These are phyloP conservation scores for Backusella macrospora DNA, from an alignment of 192 early-diverging fungal species.

Conservation along the genomic window DNA sequence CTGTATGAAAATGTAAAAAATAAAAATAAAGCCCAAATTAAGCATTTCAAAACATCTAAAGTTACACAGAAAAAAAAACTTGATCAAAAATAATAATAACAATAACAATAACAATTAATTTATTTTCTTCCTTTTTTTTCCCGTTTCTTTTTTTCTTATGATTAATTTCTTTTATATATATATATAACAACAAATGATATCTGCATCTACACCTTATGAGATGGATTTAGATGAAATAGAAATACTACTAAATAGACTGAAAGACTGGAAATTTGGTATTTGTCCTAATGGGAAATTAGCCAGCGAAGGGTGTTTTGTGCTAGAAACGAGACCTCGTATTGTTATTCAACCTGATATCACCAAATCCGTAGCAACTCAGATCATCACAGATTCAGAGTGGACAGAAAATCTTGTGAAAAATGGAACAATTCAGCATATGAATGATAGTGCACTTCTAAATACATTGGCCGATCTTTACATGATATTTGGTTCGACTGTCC, in stretches of 20 bases:
- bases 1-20: neutral
- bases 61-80: neutral
- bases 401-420: neutral
- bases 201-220: neutral
- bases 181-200: conserved; percentile 13
- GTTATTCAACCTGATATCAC: neutral
- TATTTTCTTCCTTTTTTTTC: neutral
- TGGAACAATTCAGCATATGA: neutral
- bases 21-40: neutral
- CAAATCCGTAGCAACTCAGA: neutral
- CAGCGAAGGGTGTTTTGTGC: neutral
- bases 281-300: neutral
- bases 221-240: conserved; percentile 1
- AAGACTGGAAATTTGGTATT: conserved; percentile 4
- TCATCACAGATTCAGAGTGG: conserved; percentile 3
- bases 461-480: conserved; percentile 3
- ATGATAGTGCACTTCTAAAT: neutral
- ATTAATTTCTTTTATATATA: neutral
- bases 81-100: neutral
- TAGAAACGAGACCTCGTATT: neutral
- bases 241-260: neutral
- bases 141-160: neutral
- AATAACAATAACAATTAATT: neutral
- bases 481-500: neutral
- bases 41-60: neutral